A percentile compares a stretch with the other conserved stretches of the same genome.
phyloP scores from a whole-genome alignment of 768 basidiomycete genomes.

The Mycena crocata region DNA sequence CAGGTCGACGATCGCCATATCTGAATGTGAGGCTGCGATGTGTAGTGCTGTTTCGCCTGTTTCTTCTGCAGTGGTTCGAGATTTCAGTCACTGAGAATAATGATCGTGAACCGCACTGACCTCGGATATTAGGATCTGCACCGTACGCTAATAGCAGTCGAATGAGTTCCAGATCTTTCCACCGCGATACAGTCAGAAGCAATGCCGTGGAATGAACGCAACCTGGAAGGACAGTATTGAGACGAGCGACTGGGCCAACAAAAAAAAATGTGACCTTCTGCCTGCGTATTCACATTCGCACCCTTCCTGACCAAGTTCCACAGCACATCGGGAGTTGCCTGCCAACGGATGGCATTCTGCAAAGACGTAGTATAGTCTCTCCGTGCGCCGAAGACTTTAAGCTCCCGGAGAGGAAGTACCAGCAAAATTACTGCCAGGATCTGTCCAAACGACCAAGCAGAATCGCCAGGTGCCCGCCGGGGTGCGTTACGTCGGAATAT shows the following conservation, averaged over 20 bases:
- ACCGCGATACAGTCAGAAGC: background rate
- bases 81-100: background rate
- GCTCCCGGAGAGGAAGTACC: slow-evolving; percentile 36
- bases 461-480: slow-evolving; percentile 10
- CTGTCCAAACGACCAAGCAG: slow-evolving; percentile 37
- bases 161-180: background rate
- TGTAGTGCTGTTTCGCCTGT: background rate
- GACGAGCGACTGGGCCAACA: background rate
- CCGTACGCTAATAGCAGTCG: slow-evolving; percentile 1
- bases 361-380: background rate
- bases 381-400: background rate
- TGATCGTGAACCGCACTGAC: background rate
- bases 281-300: slow-evolving; percentile 9
- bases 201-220: background rate
- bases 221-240: background rate
- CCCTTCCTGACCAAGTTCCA: slow-evolving; percentile 12
- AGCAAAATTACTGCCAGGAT: slow-evolving; percentile 37
- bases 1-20: background rate
- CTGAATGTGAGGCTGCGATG: background rate
- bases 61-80: background rate
- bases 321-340: background rate
- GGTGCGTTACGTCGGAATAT: slow-evolving; percentile 23
- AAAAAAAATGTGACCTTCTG: background rate
- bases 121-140: slow-evolving; percentile 5
- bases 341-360: background rate